These are phyloP conservation scores for Phialophora chinensis DNA, from an alignment of 2,329 filamentous ascomycete genomes.

Conservation along the genomic window DNA sequence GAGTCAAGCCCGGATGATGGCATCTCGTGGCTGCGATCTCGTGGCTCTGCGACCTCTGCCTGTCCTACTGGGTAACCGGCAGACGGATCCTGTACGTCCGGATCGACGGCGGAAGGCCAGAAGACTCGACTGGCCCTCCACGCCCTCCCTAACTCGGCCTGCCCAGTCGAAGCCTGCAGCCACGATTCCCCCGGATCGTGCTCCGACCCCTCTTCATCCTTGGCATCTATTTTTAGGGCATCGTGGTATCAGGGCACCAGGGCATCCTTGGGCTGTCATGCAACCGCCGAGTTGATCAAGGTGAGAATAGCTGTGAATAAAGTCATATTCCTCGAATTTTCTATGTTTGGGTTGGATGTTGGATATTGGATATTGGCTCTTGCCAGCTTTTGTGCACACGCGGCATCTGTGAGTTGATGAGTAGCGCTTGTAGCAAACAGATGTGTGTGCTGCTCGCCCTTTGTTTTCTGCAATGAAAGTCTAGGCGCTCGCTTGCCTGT, in stretches of 20 bases:
- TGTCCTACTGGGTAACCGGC: background rate
- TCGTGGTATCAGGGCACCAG: background rate
- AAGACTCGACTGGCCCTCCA: background rate
- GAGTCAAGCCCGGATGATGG: background rate
- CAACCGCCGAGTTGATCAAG: background rate
- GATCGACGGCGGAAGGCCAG: background rate
- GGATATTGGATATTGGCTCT: constrained; percentile 1
- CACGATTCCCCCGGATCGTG: background rate
- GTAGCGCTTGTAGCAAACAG: background rate
- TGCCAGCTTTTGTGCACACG: background rate
- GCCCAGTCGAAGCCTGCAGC: background rate
- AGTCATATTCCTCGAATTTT: background rate
- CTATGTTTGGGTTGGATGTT: constrained; percentile 8
- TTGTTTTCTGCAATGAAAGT: background rate
- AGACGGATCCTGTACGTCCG: too few species aligned
- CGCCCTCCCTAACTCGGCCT: background rate
- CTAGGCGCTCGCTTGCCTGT: background rate
- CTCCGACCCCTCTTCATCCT: background rate
- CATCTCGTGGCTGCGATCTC: background rate
- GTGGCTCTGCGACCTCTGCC: background rate
- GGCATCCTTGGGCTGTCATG: background rate
- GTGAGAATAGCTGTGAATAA: background rate
- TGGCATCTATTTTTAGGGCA: constrained; percentile 6
- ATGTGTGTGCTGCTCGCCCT: background rate
- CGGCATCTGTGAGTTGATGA: background rate